Base-by-base conservation (phyloP, 441 rosid genomes). In the Populus hybrid region DNA sequence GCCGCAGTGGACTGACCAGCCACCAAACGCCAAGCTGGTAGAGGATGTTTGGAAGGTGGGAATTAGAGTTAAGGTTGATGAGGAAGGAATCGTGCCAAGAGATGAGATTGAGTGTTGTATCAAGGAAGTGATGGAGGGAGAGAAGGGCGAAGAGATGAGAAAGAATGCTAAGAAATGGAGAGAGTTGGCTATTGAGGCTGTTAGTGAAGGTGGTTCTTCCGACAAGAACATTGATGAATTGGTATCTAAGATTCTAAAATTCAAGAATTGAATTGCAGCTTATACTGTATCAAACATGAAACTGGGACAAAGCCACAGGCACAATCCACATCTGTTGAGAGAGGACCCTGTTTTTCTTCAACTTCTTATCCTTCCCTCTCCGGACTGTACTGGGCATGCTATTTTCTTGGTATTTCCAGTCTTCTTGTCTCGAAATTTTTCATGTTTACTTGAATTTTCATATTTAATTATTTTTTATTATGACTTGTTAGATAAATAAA, bases 1-100 rank as follows among this genome's bases (percentile, higher is more conserved):
- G 95, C 91, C 95, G 3, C 92, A 81, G 20, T 87, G 90, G 91
- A 83, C 85, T 0, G 91, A 91, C 42, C 92, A 89, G n/a, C 87
- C 90, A 0, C 80, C 90, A 0, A 83, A 88, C 75, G 90, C 89
- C 1, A 91, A 88, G 77, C 81, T 88, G 34, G 68, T 90, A 2
- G 87, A 86, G 77, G 90, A 88, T 79, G 82, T 89, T 63, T 91
- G 94, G 91, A 87, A 83, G 77, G 88, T 89, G 16, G 94, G 95
- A 9, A 80, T 90, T 32, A 81, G 89, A 73, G 89, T 86, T 18
- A 82, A 64, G 78, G 81, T 79, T 57, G 77, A 83, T n/a, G 85
- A 53, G 46, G 65, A 86, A 68, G 90, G 89, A 42, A 79, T 90
- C 40, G 90, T 82, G 46, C 78, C 53, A 57, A 88, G 88, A 61